A percentile compares a stretch with the other conserved stretches of the same genome.
These are phyloP conservation scores for Inga leiocalycina DNA, from an alignment of 306 rosid species.

Conservation along the genomic window DNA sequence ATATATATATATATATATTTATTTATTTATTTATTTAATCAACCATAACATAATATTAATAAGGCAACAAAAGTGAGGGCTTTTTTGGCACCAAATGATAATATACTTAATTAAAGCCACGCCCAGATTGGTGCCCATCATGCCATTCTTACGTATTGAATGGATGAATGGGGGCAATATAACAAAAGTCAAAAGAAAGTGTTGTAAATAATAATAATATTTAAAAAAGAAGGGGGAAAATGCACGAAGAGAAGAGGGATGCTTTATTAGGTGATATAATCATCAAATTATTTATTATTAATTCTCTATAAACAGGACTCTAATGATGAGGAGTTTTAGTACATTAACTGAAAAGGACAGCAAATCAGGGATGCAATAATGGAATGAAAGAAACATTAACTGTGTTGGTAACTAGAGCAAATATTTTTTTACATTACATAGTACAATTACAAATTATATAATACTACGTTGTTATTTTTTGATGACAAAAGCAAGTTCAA, in stretches of 20 bases:
- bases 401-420: no score
- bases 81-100: background rate
- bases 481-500: no score
- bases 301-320: background rate
- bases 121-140: background rate
- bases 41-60: background rate
- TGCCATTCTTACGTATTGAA: background rate
- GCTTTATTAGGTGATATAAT: background rate
- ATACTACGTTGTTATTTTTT: no score
- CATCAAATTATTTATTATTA: background rate
- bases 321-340: background rate
- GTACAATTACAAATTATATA: no score
- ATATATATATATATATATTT: no score
- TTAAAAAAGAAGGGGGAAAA: background rate
- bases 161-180: background rate
- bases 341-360: background rate
- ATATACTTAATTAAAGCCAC: background rate
- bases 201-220: background rate
- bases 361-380: no score
- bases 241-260: background rate
- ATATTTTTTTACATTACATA: no score
- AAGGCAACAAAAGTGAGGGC: background rate
- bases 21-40: background rate
- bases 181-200: background rate
- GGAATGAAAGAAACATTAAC: no score